phyloP scores from a whole-genome alignment of 2,329 filamentous ascomycete genomes.

The Talaromyces verruculosus region DNA sequence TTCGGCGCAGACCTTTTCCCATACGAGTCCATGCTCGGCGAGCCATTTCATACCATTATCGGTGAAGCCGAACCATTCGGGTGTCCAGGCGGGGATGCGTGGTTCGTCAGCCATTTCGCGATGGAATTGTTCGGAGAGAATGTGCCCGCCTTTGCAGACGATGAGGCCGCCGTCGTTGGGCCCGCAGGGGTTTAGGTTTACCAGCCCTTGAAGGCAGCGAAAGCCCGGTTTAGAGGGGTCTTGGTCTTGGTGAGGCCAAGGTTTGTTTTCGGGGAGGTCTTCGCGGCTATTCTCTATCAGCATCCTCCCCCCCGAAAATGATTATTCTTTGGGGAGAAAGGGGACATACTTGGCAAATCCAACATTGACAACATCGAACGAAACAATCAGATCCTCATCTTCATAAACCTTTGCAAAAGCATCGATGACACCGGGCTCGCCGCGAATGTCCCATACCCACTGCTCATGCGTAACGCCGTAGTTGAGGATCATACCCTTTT shows the following conservation, averaged over 20 bases:
- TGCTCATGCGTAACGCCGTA: conserved; percentile 13
- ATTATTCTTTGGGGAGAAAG: no score
- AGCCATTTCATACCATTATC: conserved; percentile 48
- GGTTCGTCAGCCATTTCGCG: conserved; percentile 29
- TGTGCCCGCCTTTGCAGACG: conserved; percentile 42
- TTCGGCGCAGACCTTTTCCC: conserved; percentile 44
- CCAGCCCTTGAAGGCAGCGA: conserved; percentile 43
- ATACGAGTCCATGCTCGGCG: conserved; percentile 38
- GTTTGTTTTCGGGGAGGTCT: conserved; percentile 29
- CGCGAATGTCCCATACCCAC: conserved; percentile 33
- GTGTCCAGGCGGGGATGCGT: conserved; percentile 24
- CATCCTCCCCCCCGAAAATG: no score
- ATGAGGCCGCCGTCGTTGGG: conserved; percentile 48
- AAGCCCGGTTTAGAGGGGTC: conserved; percentile 38
- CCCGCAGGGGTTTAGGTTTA: conserved; percentile 46
- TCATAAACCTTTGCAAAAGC: conserved; percentile 43
- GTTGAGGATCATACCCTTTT: conserved; percentile 32
- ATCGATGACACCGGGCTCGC: conserved; percentile 40
- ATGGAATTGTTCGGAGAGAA: conserved; percentile 45
- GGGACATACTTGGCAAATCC: conserved; percentile 9
- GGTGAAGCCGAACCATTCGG: conserved; percentile 44
- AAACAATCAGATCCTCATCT: conserved; percentile 24
- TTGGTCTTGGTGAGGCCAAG: conserved; percentile 49
- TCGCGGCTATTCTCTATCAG: conserved; percentile 29
- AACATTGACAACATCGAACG: conserved; percentile 24